Base-by-base conservation (phyloP, 768 basidiomycete species). In the Pisolithus orientalis region DNA sequence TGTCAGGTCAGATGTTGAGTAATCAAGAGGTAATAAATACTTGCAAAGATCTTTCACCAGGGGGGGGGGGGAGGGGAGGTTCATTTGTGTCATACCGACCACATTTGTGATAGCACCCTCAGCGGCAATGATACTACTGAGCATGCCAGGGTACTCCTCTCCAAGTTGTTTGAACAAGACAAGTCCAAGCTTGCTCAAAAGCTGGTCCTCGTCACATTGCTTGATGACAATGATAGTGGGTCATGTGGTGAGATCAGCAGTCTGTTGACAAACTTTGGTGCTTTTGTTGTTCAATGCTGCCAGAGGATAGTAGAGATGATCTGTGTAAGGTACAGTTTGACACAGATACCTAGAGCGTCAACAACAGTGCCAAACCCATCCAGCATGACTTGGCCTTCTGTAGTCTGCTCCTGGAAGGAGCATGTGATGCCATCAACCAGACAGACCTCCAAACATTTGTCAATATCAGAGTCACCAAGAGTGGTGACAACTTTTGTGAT, bases 81-180 rank as follows among this genome's bases (percentile, higher is more conserved):
- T 97, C 96, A 99, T 99, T 69, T 97, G 93, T 9, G 96, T 96
- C 96, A 98, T 99, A 71, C 96, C 96, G 57, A 99, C 96, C 47
- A 98, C 96, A 62, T 98, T 98, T 58, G 96, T 95, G 62, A 99
- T 98, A 45, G 96, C 96, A 57, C 93, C 95, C 63, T 94, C 92
- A 42, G 96, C 96, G 46, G 95, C 94, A 69, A 98, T 99, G 70
- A 99, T 95, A 75, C 95, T 97, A 66, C 96, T 95, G 32, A 99
- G 80, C 0, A 96, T 98, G 69, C 98, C 96, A 14, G 96, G 96
- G 63, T 98, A 99, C 73, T 99, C 96, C 73, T 98, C 95, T 67
- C 96, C 96, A 49, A 99, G 80, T 69, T 99, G 96, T 67, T 98
- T 96, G 66, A 98, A 99, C 53, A 99, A 75, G 6, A 98, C 95